These are phyloP conservation scores for Pistacia atlantica DNA, from an alignment of 345 rosid species.

Conservation along the genomic window DNA sequence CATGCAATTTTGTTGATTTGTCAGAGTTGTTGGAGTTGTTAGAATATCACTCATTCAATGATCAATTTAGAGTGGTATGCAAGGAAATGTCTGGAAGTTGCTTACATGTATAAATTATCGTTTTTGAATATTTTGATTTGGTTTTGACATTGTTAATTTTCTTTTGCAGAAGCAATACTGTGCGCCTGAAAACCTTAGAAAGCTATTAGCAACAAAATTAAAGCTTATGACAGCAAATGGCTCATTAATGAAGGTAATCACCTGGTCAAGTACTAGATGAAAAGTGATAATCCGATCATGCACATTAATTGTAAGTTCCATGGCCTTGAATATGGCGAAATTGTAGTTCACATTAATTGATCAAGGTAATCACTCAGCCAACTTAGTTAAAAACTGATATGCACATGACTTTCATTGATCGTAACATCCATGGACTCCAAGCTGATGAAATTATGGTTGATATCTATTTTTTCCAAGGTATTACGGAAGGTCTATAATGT, in stretches of 20 bases:
- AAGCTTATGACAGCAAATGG: conserved; percentile 77
- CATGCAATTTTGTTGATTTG: neutral
- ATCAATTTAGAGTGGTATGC: neutral
- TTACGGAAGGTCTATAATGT: neutral
- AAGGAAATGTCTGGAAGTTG: neutral
- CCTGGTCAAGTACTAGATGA: conserved; percentile 12
- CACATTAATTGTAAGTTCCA: neutral
- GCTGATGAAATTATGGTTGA: too few species aligned
- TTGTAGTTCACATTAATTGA: neutral
- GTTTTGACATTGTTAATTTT: conserved; percentile 19
- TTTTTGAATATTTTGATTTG: conserved; percentile 11
- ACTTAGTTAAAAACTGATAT: too few species aligned
- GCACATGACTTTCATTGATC: too few species aligned
- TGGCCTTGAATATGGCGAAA: neutral
- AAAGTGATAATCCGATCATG: neutral
- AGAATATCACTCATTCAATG: neutral
- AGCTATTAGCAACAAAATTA: conserved; percentile 71
- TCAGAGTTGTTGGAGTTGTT: neutral
- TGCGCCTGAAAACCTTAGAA: conserved; percentile 71
- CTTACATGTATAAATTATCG: conserved; percentile 2
- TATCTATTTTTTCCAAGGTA: neutral
- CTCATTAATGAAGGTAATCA: conserved; percentile 74
- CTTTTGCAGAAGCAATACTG: conserved; percentile 69
- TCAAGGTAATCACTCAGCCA: too few species aligned
- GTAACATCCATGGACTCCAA: too few species aligned